Percentiles rank a stretch among this genome's conserved stretches.
phyloP scores from a whole-genome alignment of 2,329 filamentous ascomycete genomes.

The Metarhizium humberi region DNA sequence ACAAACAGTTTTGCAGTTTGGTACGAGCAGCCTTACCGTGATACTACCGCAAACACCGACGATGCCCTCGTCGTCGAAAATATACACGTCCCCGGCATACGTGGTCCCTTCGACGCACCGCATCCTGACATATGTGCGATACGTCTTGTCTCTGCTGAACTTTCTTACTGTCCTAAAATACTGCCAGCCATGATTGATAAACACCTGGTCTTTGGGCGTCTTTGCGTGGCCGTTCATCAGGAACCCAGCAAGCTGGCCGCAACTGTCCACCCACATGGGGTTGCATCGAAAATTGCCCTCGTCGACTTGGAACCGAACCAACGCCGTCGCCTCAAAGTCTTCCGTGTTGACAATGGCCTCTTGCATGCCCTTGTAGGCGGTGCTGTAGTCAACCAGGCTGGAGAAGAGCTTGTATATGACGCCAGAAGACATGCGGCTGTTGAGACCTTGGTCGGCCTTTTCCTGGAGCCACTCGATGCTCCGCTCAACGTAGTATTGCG shows the following conservation, averaged over 20 bases:
- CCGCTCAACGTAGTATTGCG: slow-evolving; percentile 17
- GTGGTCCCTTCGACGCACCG: neutral
- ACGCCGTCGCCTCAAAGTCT: slow-evolving; percentile 7
- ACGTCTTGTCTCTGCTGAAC: neutral
- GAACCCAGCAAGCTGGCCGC: neutral
- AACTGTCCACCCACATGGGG: neutral
- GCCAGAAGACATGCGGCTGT: neutral
- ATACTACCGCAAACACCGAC: neutral
- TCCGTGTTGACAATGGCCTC: slow-evolving; percentile 4
- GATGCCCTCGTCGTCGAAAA: neutral
- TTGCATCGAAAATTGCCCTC: neutral
- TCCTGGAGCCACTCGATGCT: slow-evolving; percentile 30
- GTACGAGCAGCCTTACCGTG: neutral
- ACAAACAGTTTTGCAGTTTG: neutral
- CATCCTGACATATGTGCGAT: neutral
- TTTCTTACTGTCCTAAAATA: neutral
- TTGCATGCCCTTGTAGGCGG: slow-evolving; percentile 13
- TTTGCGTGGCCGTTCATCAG: neutral
- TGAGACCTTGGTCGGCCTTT: neutral
- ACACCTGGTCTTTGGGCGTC: neutral
- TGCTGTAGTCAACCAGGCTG: slow-evolving; percentile 14
- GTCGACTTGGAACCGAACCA: neutral
- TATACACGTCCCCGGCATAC: neutral
- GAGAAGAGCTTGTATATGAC: neutral
- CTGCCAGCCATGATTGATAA: neutral